phyloP scores from a whole-genome alignment of 495 filamentous ascomycete genomes.

The Elasticomyces elasticus region DNA sequence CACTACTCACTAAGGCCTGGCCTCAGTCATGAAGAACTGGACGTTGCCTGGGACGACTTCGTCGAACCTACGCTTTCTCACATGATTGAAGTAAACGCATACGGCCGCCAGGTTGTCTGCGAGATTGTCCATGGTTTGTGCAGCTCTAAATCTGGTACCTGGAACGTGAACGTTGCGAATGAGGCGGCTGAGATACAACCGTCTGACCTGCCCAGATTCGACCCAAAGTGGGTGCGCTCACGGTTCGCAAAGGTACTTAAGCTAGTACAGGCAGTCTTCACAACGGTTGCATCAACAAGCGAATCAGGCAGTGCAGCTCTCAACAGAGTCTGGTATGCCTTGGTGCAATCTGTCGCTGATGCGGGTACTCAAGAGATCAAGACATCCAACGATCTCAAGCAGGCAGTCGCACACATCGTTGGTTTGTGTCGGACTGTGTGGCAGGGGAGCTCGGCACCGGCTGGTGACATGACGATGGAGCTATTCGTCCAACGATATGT shows the following conservation, averaged over 20 bases:
- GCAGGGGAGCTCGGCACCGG: constrained; percentile 27
- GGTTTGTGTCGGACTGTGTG: constrained; percentile 59
- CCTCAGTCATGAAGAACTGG: constrained; percentile 49
- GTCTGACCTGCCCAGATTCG: constrained; percentile 66
- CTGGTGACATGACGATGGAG: constrained; percentile 34
- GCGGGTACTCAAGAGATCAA: constrained; percentile 87
- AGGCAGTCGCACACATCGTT: constrained; percentile 63
- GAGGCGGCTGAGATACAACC: constrained; percentile 39
- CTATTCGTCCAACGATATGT: constrained; percentile 38
- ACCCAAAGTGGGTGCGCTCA: constrained; percentile 79
- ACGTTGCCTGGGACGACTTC: constrained; percentile 70
- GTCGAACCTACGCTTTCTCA: constrained; percentile 47
- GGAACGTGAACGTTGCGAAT: constrained; percentile 58
- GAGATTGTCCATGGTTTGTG: constrained; percentile 60
- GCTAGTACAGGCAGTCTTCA: constrained; percentile 55
- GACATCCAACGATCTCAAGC: constrained; percentile 69
- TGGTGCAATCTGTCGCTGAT: constrained; percentile 58
- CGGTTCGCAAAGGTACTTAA: constrained; percentile 51
- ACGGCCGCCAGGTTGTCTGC: constrained; percentile 36
- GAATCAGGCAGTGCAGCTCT: neutral
- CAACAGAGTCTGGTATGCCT: constrained; percentile 45
- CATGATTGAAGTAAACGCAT: constrained; percentile 27
- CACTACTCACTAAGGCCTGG: constrained; percentile 79
- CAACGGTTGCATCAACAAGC: constrained; percentile 28
- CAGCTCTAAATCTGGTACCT: constrained; percentile 52